phyloP scores from a whole-genome alignment of 768 basidiomycete genomes.

The Gloeostereum incarnatum region DNA sequence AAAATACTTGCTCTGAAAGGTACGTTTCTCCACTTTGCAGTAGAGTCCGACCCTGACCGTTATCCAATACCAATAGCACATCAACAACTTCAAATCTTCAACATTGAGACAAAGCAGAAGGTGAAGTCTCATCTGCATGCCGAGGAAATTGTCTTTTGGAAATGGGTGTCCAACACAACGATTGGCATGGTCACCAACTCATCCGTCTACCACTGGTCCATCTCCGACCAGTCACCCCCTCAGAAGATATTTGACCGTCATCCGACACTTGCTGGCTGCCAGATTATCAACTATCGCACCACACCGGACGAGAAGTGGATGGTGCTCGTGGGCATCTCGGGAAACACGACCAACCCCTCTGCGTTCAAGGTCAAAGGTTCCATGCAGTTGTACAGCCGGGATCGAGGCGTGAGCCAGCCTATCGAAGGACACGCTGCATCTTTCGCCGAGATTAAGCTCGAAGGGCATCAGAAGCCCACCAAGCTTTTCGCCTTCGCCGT shows the following conservation, averaged over 20 bases:
- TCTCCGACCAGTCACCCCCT: conserved; percentile 62
- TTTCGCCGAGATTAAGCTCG: conserved; percentile 86
- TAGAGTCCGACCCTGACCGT: no score
- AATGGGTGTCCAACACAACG: conserved; percentile 88
- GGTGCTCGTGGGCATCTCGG: conserved; percentile 91
- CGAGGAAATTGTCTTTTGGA: conserved; percentile 97
- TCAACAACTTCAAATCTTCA: conserved; percentile 95
- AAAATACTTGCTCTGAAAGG: conserved; percentile 97
- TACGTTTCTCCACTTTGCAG: conserved; percentile 26
- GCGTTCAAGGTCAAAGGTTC: conserved; percentile 99
- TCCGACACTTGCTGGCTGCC: conserved; percentile 84
- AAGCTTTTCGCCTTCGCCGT: conserved; percentile 96
- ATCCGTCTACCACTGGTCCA: conserved; percentile 88
- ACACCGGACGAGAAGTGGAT: conserved; percentile 96
- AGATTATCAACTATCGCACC: conserved; percentile 97
- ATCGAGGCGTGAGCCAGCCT: conserved; percentile 90
- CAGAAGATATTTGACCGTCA: conserved; percentile 97
- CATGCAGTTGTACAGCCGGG: conserved; percentile 94
- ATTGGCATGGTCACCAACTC: conserved; percentile 95
- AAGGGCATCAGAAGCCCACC: conserved; percentile 76
- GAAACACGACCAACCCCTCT: conserved; percentile 84
- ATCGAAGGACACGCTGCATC: conserved; percentile 98
- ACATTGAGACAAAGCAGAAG: conserved; percentile 96
- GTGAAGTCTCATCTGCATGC: conserved; percentile 92
- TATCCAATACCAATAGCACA: conserved; percentile 45